Percentiles rank a stretch among this genome's conserved stretches.
Conservation (phyloP, 2,329 filamentous ascomycete genomes). For the Blumeria graminis region DNA sequence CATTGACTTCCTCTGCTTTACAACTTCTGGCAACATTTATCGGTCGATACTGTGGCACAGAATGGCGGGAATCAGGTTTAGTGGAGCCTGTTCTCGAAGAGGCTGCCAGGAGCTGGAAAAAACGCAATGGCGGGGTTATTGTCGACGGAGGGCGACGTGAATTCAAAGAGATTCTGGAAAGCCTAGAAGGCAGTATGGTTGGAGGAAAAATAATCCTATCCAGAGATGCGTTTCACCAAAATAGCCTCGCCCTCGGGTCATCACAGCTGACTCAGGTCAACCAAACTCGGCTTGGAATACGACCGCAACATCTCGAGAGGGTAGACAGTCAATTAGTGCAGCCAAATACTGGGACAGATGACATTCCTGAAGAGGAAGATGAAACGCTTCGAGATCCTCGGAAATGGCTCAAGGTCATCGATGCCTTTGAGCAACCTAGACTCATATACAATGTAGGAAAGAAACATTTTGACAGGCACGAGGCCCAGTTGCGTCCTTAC, state of each 20-base stretch:
- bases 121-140: constrained; percentile 66
- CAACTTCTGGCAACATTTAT: constrained; percentile 73
- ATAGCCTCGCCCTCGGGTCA: constrained; percentile 35
- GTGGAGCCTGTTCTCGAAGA: constrained; percentile 86
- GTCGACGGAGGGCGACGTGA: constrained; percentile 59
- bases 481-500: constrained; percentile 11
- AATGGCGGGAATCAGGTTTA: constrained; percentile 86
- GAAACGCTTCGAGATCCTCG: constrained; percentile 39
- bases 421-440: constrained; percentile 66
- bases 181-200: constrained; percentile 66
- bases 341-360: constrained; percentile 32
- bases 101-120: constrained; percentile 78
- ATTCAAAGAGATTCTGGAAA: constrained; percentile 62
- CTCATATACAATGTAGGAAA: constrained; percentile 53
- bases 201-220: constrained; percentile 45
- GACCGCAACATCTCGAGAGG: constrained; percentile 20
- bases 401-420: constrained; percentile 63
- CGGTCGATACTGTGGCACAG: constrained; percentile 78
- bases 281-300: constrained; percentile 30
- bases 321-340: constrained; percentile 42
- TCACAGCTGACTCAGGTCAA: constrained; percentile 25
- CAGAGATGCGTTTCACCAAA: constrained; percentile 34
- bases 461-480: constrained; percentile 74
- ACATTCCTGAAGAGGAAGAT: constrained; percentile 29
- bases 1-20: constrained; percentile 66